phyloP scores from a whole-genome alignment of 805 yeast genomes.

The Wickerhamiella sergipiensis region DNA sequence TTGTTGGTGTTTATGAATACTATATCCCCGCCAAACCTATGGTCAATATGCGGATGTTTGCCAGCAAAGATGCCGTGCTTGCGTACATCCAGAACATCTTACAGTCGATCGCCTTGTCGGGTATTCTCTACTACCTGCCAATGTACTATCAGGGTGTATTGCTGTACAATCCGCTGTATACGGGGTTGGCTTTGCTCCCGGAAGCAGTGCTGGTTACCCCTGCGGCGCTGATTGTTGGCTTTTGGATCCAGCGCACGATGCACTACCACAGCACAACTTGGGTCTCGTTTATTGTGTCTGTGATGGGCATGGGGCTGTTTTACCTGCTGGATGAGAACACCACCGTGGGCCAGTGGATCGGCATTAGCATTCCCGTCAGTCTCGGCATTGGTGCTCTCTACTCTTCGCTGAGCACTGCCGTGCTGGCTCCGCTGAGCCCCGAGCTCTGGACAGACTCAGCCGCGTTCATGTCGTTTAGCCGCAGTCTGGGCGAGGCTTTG shows the following conservation, averaged over 20 bases:
- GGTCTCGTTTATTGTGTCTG: conserved; percentile 26
- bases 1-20: conserved; percentile 24
- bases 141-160: conserved; percentile 39
- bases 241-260: conserved; percentile 27
- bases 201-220: conserved; percentile 29
- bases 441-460: conserved; percentile 20
- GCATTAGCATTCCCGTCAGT: conserved; percentile 34
- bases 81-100: conserved; percentile 28
- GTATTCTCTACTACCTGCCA: conserved; percentile 25
- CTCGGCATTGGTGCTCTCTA: conserved; percentile 34
- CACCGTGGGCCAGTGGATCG: conserved; percentile 27
- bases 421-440: conserved; percentile 21
- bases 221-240: conserved; percentile 28
- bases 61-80: conserved; percentile 26
- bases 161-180: conserved; percentile 29
- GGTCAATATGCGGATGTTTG: conserved; percentile 31
- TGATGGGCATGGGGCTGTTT: conserved; percentile 34
- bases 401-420: conserved; percentile 26
- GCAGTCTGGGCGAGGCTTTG: conserved; percentile 21
- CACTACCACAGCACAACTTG: conserved; percentile 30
- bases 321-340: conserved; percentile 28
- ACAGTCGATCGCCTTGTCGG: conserved; percentile 28
- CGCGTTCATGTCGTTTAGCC: conserved; percentile 20
- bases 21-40: conserved; percentile 33
- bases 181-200: conserved; percentile 36